Evolutionary conservation across 495 filamentous ascomycete species (phyloP).

Genomic region (Darksidea phi): DNA sequence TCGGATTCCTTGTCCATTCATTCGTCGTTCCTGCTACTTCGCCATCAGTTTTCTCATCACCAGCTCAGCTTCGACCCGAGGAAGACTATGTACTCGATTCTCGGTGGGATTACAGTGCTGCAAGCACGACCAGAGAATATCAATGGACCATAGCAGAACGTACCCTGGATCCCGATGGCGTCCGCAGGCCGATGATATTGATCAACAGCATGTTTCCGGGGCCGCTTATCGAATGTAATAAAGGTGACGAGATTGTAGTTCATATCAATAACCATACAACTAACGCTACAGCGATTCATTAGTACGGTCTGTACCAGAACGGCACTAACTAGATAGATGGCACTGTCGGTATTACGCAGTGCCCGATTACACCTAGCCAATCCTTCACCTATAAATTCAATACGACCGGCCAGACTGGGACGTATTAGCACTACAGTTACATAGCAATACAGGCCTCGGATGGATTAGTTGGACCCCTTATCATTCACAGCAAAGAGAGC

Average conservation of each 20-base stretch:
- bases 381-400: conserved; percentile 43
- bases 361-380: conserved; percentile 38
- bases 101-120: conserved; percentile 48
- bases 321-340: conserved; percentile 39
- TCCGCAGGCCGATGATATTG: conserved; percentile 50
- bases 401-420: conserved; percentile 38
- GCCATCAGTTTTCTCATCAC: background rate
- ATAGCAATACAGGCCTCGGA: conserved; percentile 44
- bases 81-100: conserved; percentile 50
- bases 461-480: conserved; percentile 57
- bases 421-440: conserved; percentile 45
- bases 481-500: conserved; percentile 49
- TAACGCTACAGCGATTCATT: conserved; percentile 44
- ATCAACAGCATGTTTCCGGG: conserved; percentile 36
- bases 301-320: conserved; percentile 39
- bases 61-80: conserved; percentile 17
- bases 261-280: conserved; percentile 46
- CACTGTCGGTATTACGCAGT: conserved; percentile 34
- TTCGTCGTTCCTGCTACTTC: background rate
- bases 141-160: conserved; percentile 52
- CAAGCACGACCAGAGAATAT: conserved; percentile 48
- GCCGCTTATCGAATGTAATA: conserved; percentile 33
- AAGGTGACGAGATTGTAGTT: conserved; percentile 45
- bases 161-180: conserved; percentile 53
- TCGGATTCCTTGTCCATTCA: conserved; percentile 18